These are phyloP conservation scores for Phlebopus sp. DNA, from an alignment of 1,284 basidiomycete species.

Conservation along the genomic window DNA sequence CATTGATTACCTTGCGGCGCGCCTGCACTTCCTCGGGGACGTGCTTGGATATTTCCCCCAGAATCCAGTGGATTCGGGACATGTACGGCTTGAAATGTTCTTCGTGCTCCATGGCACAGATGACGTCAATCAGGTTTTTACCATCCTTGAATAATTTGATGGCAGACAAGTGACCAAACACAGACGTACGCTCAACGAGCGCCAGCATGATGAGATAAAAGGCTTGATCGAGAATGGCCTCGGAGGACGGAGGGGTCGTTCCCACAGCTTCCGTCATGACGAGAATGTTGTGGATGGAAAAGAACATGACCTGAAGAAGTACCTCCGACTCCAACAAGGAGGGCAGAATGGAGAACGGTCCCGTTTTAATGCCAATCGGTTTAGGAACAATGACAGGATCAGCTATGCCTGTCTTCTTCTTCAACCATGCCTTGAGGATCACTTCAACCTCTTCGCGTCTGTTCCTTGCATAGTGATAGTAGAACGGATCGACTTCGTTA, in stretches of 20 bases:
- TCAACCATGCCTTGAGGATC: conserved; percentile 66
- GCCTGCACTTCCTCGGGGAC: conserved; percentile 55
- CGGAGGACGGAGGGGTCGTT: conserved; percentile 66
- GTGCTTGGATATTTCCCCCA: conserved; percentile 55
- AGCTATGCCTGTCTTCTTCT: conserved; percentile 58
- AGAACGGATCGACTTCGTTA: conserved; percentile 93
- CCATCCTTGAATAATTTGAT: conserved; percentile 54
- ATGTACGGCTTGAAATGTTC: conserved; percentile 72
- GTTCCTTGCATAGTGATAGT: conserved; percentile 95
- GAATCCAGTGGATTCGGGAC: conserved; percentile 71
- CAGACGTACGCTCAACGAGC: conserved; percentile 61
- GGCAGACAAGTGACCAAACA: conserved; percentile 61
- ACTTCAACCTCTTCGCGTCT: conserved; percentile 93
- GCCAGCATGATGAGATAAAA: conserved; percentile 86
- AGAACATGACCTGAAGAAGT: conserved; percentile 76
- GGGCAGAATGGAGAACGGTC: conserved; percentile 65
- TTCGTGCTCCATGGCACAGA: conserved; percentile 75
- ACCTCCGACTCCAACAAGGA: conserved; percentile 64
- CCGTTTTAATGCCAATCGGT: conserved; percentile 58
- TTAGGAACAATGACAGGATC: conserved; percentile 78
- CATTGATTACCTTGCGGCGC: conserved; percentile 45
- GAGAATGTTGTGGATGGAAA: conserved; percentile 68
- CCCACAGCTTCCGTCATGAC: conserved; percentile 56
- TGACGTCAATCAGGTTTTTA: conserved; percentile 65
- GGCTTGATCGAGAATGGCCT: conserved; percentile 87